A percentile compares a stretch with the other conserved stretches of the same genome.
phyloP scores from a whole-genome alignment of 2,329 filamentous ascomycete genomes.

The Fusarium sp. region DNA sequence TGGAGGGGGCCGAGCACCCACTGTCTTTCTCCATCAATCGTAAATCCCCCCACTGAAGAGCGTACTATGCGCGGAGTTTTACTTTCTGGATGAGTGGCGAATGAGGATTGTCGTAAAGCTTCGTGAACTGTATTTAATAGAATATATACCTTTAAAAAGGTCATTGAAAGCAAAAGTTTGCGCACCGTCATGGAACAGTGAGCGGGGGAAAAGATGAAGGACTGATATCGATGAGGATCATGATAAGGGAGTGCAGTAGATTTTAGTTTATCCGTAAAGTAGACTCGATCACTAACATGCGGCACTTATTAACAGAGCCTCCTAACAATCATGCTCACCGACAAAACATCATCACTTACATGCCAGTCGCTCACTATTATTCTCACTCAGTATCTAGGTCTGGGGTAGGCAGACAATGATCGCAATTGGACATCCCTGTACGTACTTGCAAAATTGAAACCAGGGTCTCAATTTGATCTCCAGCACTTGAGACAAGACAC shows the following conservation, averaged over 20 bases:
- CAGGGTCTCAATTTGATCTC: constrained; percentile 32
- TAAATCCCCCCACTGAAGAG: constrained; percentile 36
- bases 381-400: constrained; percentile 42
- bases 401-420: constrained; percentile 44
- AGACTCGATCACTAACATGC: background rate
- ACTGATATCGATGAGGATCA: background rate
- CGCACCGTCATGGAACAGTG: background rate
- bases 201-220: background rate
- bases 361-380: constrained; percentile 35
- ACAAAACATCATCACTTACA: constrained; percentile 37
- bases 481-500: constrained; percentile 2
- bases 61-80: constrained; percentile 24
- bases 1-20: constrained; percentile 1
- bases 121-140: no score
- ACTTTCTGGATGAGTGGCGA: constrained; percentile 41
- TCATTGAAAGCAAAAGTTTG: background rate
- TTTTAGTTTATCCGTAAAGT: background rate
- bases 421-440: constrained; percentile 26
- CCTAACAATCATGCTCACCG: constrained; percentile 28
- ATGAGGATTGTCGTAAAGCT: constrained; percentile 32
- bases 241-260: background rate
- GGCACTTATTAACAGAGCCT: background rate
- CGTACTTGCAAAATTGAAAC: constrained; percentile 36
- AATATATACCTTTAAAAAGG: no score
- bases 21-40: constrained; percentile 38